These are phyloP conservation scores for Pleoardoris graminearum DNA, from an alignment of 2,329 filamentous ascomycete species.

Conservation along the genomic window DNA sequence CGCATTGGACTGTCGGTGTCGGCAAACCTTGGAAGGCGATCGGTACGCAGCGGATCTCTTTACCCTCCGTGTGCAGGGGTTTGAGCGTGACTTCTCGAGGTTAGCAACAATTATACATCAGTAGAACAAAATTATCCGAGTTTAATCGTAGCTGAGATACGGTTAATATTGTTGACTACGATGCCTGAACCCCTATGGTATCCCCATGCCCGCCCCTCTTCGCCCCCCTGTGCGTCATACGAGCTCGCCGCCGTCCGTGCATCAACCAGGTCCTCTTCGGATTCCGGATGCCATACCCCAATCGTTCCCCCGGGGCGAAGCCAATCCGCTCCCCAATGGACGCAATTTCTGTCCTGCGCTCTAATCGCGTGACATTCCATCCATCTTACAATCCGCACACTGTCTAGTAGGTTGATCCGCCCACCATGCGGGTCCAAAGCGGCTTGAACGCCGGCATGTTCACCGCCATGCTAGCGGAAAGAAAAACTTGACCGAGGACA, in stretches of 20 bases:
- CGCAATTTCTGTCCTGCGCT: not conserved
- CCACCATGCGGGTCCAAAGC: not conserved
- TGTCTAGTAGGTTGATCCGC: not conserved
- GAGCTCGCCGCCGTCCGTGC: not conserved
- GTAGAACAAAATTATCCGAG: no score
- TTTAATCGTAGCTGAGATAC: no score
- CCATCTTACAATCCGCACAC: not conserved
- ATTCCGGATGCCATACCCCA: no score
- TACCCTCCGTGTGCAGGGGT: no score
- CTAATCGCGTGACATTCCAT: not conserved
- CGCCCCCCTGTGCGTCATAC: not conserved
- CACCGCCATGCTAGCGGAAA: not conserved
- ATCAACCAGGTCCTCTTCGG: not conserved
- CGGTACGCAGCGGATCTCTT: no score
- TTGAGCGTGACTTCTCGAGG: no score
- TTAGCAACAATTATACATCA: no score
- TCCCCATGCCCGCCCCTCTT: not conserved
- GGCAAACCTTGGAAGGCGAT: no score
- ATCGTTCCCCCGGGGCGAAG: no score
- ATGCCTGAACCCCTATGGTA: not conserved
- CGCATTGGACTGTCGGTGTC: no score
- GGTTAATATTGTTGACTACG: not conserved
- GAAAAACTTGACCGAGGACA: not conserved
- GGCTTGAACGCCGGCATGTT: slow-evolving; percentile 3
- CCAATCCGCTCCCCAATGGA: not conserved